phyloP scores from a whole-genome alignment of 2,329 filamentous ascomycete species.

The Fusarium euwallaceae region DNA sequence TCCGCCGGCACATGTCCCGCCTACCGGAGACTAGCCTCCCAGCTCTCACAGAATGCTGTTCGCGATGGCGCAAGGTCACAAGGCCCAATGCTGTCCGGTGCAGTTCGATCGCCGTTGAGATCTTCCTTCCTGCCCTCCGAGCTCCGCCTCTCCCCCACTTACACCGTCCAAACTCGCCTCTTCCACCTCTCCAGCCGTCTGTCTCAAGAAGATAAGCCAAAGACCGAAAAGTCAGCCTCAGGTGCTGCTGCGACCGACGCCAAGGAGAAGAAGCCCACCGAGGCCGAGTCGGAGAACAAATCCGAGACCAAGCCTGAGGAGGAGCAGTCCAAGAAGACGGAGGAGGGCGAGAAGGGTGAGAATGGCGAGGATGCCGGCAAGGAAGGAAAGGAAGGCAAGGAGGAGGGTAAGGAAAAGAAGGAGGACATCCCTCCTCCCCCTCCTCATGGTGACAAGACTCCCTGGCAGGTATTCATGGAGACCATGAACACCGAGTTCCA shows the following conservation, averaged over 20 bases:
- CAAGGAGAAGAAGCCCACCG: slow-evolving; percentile 56
- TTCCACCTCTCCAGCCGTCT: slow-evolving; percentile 51
- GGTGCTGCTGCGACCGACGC: slow-evolving; percentile 53
- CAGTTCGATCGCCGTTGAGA: slow-evolving; percentile 56
- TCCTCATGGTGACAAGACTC: slow-evolving; percentile 98
- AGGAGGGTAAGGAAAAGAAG: slow-evolving; percentile 68
- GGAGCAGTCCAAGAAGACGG: slow-evolving; percentile 59
- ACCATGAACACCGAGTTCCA: slow-evolving; percentile 96
- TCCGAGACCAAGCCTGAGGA: slow-evolving; percentile 53
- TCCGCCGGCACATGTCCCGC: slow-evolving; percentile 61
- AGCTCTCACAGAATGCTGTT: slow-evolving; percentile 48
- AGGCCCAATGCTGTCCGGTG: slow-evolving; percentile 44
- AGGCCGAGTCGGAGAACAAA: slow-evolving; percentile 46
- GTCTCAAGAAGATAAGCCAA: slow-evolving; percentile 52
- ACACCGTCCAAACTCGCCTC: slow-evolving; percentile 46
- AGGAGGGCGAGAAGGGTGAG: slow-evolving; percentile 53
- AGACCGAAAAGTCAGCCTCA: slow-evolving; percentile 45
- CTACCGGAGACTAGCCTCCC: slow-evolving; percentile 61
- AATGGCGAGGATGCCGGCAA: slow-evolving; percentile 49
- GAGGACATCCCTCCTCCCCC: slow-evolving; percentile 84
- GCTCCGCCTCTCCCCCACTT: slow-evolving; percentile 51
- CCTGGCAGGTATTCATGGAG: slow-evolving; percentile 98
- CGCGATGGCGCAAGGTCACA: slow-evolving; percentile 46
- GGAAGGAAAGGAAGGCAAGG: slow-evolving; percentile 62
- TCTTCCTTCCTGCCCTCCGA: slow-evolving; percentile 59